phyloP scores from a whole-genome alignment of 2,329 filamentous ascomycete species.

The Verticillium klebahnii region DNA sequence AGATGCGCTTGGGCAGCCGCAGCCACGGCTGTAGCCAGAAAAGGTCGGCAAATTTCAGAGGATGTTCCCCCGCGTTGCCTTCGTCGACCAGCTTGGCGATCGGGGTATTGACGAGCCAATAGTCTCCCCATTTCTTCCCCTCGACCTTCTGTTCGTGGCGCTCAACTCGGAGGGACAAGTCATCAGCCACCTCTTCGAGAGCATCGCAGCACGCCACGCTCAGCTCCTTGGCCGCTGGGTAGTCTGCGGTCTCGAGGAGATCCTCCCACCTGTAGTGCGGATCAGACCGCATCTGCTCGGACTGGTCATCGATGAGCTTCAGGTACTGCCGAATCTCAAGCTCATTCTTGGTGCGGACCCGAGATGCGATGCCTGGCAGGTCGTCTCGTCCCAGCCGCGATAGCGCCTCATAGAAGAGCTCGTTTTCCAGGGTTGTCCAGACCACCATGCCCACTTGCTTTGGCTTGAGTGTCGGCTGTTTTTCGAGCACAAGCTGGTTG shows the following conservation, averaged over 20 bases:
- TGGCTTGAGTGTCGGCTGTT: conserved; percentile 12
- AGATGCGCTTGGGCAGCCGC: conserved; percentile 58
- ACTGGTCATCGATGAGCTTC: conserved; percentile 45
- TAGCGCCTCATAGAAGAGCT: conserved; percentile 61
- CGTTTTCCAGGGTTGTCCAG: conserved; percentile 72
- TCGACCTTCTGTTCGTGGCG: conserved; percentile 57
- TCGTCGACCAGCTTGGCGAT: conserved; percentile 20
- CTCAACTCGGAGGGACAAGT: conserved; percentile 61
- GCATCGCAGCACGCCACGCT: conserved; percentile 58
- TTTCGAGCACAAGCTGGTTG: conserved; percentile 25
- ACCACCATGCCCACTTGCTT: conserved; percentile 54
- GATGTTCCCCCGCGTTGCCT: conserved; percentile 10
- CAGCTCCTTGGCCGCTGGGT: conserved; percentile 71
- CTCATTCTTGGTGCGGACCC: conserved; percentile 66
- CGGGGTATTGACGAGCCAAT: conserved; percentile 59
- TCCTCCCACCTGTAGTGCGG: conserved; percentile 15
- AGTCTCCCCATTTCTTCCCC: conserved; percentile 51
- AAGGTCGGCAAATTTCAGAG: conserved; percentile 40
- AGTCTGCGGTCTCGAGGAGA: conserved; percentile 45
- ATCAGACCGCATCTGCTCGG: conserved; percentile 9
- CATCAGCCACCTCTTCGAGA: conserved; percentile 66
- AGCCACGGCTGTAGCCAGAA: conserved; percentile 60
- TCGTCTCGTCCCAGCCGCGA: conserved; percentile 60
- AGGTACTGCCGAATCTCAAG: conserved; percentile 71
- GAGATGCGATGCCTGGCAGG: conserved; percentile 54